phyloP scores from a whole-genome alignment of 306 rosid species.

The Quercus cerris region DNA sequence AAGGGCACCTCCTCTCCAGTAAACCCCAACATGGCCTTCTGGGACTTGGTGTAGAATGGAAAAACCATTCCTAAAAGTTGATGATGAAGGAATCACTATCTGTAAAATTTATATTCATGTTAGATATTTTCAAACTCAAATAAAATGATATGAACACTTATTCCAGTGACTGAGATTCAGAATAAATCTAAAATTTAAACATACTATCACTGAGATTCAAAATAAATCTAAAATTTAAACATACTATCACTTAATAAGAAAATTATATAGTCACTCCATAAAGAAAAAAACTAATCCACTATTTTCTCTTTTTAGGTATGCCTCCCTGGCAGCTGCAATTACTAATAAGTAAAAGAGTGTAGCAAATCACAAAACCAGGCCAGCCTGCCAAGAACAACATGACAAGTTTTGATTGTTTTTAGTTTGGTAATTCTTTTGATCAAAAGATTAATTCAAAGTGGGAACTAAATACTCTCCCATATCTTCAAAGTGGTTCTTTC shows the following conservation, averaged over 20 bases:
- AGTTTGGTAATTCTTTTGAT: too few relatives aligned
- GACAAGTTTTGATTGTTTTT: too few relatives aligned
- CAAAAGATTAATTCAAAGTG: too few relatives aligned
- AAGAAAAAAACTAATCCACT: background rate
- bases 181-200: background rate
- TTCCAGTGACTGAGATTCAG: background rate
- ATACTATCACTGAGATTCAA: background rate
- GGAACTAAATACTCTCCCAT: too few relatives aligned
- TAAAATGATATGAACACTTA: background rate
- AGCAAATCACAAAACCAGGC: too few relatives aligned
- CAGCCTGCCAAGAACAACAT: background rate
- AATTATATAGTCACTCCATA: too few relatives aligned
- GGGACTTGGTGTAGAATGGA: constrained; percentile 93
- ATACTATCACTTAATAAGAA: background rate
- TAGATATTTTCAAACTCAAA: background rate
- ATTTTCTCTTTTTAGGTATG: background rate
- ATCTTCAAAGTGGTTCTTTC: too few relatives aligned
- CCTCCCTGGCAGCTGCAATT: background rate
- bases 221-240: background rate
- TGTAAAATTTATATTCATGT: constrained; percentile 23
- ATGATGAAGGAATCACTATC: constrained; percentile 54
- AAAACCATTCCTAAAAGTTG: constrained; percentile 35
- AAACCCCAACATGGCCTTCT: constrained; percentile 94
- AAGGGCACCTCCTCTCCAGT: constrained; percentile 99
- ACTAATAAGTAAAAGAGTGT: too few relatives aligned